Evolutionary conservation across 176 grass and related monocot genomes (phyloP).

Genomic region (Chrysopogon serrulatus): DNA sequence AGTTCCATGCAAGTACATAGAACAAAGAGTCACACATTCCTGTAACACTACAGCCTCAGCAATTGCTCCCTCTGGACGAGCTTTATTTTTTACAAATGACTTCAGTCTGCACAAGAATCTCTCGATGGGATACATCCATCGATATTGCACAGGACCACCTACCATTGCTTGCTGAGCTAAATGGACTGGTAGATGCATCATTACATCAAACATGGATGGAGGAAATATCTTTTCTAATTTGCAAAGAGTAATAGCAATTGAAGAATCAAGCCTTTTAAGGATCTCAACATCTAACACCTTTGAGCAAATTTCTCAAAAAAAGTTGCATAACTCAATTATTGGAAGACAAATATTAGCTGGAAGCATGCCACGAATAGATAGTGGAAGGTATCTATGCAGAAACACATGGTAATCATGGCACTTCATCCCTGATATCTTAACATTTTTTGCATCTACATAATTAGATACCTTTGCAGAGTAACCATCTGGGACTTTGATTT

Average conservation of each 20-base stretch:
- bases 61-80: background rate
- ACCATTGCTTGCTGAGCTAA: background rate
- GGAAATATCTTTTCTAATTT: background rate
- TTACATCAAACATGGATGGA: background rate
- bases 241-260: background rate
- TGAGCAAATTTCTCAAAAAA: background rate
- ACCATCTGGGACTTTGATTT: background rate
- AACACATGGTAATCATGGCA: background rate
- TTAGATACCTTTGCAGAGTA: background rate
- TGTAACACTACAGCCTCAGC: background rate
- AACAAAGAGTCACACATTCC: background rate
- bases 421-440: background rate
- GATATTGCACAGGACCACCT: background rate
- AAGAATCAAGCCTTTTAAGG: background rate
- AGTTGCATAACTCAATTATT: background rate
- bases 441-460: background rate
- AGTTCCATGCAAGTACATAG: background rate
- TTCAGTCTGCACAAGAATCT: background rate
- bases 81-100: background rate
- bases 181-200: background rate
- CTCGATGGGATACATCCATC: background rate
- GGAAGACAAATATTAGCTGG: background rate
- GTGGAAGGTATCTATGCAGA: background rate
- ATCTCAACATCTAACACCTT: background rate
- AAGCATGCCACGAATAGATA: background rate